Base-by-base conservation (phyloP, 345 rosid species). In the Brassica juncea region DNA sequence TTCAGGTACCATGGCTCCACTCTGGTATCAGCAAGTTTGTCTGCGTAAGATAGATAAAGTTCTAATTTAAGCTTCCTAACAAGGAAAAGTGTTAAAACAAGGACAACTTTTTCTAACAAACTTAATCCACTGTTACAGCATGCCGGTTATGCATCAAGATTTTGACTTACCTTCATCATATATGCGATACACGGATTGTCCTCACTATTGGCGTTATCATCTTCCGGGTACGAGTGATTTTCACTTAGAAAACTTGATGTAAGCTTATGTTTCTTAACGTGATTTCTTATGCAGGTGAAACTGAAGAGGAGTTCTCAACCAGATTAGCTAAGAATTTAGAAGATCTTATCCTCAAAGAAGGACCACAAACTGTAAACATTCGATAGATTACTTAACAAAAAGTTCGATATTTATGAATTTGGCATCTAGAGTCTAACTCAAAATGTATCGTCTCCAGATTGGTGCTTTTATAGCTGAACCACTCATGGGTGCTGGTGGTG, bases 401-500 rank as follows among this genome's bases (percentile, higher is more conserved):
- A 19, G 21, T 19, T 19, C 21, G 21, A 19, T 19, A 55, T 68
- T 65, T 37, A 32, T 62, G 60, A 52, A 62, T 37, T 21, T 75
- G 47, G 76, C 23, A 65, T 75, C 69, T 70, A 19, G 68, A 57
- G 5, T 58, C 69, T 70, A 75, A 81, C 54, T 27, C 63, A 57
- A 21, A 70, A 19, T 19, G 21, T 70, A 2, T 57, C 15, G 73
- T 81, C 44, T 57, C 73, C 88, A 93, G 98, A 89, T 95, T 84
- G 98, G 89, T 81, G 99, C 98, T 64, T 95, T 93, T 84, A 93
- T 95, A 3, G 98, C 97, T 25, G 99, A 93, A 70, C 98, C 97
- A 47, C 93, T 95, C 73, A 93, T 95, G 98, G 97, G 99, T 63
- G 98, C 97, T 49, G 98, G 99, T 49, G 98, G 98, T 39, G 98